Conservation (phyloP, 306 rosid species). For the Cicer yamashitae region DNA sequence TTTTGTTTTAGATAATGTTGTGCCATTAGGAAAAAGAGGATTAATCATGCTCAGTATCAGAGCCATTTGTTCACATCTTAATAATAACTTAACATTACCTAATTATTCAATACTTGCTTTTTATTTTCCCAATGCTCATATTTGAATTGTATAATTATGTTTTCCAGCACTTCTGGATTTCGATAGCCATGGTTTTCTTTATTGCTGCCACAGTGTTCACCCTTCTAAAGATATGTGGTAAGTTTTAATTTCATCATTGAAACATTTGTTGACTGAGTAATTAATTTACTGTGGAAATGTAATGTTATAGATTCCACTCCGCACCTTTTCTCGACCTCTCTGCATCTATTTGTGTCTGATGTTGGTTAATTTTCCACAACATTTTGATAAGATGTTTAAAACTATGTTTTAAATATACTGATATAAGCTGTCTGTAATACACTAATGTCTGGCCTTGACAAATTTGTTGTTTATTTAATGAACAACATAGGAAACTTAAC, state of each 20-base stretch:
- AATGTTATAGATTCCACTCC: not conserved
- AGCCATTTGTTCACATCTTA: conserved; percentile 16
- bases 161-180: conserved; percentile 97
- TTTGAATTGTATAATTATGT: conserved; percentile 43
- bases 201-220: conserved; percentile 89
- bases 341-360: conserved; percentile 1
- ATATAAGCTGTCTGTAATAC: conserved; percentile 8
- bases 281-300: conserved; percentile 13
- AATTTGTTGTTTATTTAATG: not conserved
- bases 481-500: conserved; percentile 12
- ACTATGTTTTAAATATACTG: conserved; percentile 1
- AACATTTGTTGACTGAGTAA: conserved; percentile 25
- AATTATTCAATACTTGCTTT: conserved; percentile 13
- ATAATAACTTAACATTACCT: conserved; percentile 16
- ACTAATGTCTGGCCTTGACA: not conserved
- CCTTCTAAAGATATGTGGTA: conserved; percentile 89
- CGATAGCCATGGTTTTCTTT: conserved; percentile 97
- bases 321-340: conserved; percentile 4
- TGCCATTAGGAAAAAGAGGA: too few relatives aligned
- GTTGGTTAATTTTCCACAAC: conserved; percentile 17
- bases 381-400: conserved; percentile 32
- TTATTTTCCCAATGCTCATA: conserved; percentile 17
- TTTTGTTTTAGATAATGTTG: not conserved
- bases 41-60: not conserved
- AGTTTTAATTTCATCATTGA: conserved; percentile 46